A percentile compares a stretch with the other conserved stretches of the same genome.
Evolutionary conservation across 768 basidiomycete species (phyloP).

Genomic region (Phylloporus sp.): DNA sequence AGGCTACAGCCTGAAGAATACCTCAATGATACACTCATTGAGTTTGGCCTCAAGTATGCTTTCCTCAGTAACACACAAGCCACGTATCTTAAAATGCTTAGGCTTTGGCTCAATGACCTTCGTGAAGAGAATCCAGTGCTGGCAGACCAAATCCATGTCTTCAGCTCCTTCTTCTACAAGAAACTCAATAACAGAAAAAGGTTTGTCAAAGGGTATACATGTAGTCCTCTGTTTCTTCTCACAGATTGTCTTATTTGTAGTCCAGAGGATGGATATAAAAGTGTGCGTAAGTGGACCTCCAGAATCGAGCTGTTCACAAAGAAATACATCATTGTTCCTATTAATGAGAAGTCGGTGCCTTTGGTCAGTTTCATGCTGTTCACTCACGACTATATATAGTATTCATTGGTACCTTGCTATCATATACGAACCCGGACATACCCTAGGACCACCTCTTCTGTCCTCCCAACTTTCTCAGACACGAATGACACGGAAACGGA

Average conservation of each 20-base stretch:
- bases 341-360: slow-evolving; percentile 82
- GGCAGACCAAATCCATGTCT: slow-evolving; percentile 76
- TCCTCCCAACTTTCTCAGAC: slow-evolving; percentile 1
- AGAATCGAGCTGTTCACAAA: slow-evolving; percentile 86
- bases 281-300: slow-evolving; percentile 91
- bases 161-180: slow-evolving; percentile 98
- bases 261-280: slow-evolving; percentile 65
- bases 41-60: slow-evolving; percentile 88
- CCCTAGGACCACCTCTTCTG: slow-evolving; percentile 48
- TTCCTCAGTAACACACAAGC: not conserved
- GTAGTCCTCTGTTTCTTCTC: not conserved
- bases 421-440: slow-evolving; percentile 73
- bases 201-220: slow-evolving; percentile 32
- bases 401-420: slow-evolving; percentile 97
- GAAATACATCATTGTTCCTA: slow-evolving; percentile 90
- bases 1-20: slow-evolving; percentile 78
- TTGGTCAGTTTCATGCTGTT: not conserved
- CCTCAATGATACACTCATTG: slow-evolving; percentile 94
- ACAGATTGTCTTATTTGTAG: slow-evolving; percentile 28
- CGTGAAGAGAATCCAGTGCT: slow-evolving; percentile 51
- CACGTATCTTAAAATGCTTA: slow-evolving; percentile 27
- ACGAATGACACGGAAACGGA: slow-evolving; percentile 22
- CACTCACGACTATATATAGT: slow-evolving; percentile 37
- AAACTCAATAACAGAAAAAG: slow-evolving; percentile 66
- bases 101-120: slow-evolving; percentile 64